These are phyloP conservation scores for Elaphomyces granulatus DNA, from an alignment of 495 filamentous ascomycete species.

Conservation along the genomic window DNA sequence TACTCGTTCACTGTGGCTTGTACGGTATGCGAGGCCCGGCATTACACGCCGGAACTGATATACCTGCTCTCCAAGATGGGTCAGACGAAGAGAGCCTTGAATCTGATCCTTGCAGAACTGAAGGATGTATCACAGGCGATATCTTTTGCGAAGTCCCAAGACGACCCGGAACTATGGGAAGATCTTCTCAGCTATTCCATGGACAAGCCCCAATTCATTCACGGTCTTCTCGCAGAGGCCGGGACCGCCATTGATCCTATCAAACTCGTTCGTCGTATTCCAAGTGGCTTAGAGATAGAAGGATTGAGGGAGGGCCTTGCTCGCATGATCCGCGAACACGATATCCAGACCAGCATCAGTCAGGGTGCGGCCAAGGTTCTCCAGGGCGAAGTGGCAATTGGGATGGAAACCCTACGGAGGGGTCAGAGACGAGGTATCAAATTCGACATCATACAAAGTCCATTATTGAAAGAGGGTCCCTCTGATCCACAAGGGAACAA, in stretches of 20 bases:
- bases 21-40: conserved; percentile 57
- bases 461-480: conserved; percentile 4
- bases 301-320: conserved; percentile 73
- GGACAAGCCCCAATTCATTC: conserved; percentile 91
- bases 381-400: conserved; percentile 68
- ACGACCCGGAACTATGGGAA: conserved; percentile 84
- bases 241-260: conserved; percentile 87
- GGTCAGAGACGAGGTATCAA: conserved; percentile 75
- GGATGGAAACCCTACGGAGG: conserved; percentile 60
- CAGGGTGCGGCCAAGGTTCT: conserved; percentile 79
- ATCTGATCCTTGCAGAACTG: conserved; percentile 78
- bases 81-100: conserved; percentile 76
- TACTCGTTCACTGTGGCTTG: conserved; percentile 71
- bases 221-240: conserved; percentile 81
- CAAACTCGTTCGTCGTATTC: conserved; percentile 76
- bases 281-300: conserved; percentile 79
- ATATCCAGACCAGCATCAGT: conserved; percentile 81
- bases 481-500: conserved; percentile 1
- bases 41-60: conserved; percentile 80
- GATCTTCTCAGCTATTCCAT: conserved; percentile 89
- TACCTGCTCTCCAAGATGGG: conserved; percentile 91
- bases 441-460: conserved; percentile 54
- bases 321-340: conserved; percentile 80
- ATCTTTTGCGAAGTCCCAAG: conserved; percentile 80
- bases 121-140: conserved; percentile 85